phyloP scores from a whole-genome alignment of 2,329 filamentous ascomycete genomes.

The Huntiella omanensis region DNA sequence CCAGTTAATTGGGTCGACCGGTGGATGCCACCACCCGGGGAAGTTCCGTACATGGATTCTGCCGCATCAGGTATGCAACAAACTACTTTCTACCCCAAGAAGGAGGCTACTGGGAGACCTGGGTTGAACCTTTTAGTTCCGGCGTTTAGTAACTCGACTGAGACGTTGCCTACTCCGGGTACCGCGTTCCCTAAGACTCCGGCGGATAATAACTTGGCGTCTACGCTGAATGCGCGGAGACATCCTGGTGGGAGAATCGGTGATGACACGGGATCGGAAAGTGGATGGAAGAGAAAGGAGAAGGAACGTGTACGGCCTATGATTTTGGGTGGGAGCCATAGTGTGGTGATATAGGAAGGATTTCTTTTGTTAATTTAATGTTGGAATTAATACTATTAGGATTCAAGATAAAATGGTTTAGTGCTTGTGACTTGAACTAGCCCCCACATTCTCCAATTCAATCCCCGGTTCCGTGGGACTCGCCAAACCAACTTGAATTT shows the following conservation, averaged over 20 bases:
- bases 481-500: constrained; percentile 12
- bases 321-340: constrained; percentile 8
- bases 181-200: constrained; percentile 9
- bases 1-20: constrained; percentile 9
- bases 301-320: neutral
- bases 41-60: neutral
- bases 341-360: neutral
- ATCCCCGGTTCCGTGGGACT: constrained; percentile 21
- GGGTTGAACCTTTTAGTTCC: constrained; percentile 10
- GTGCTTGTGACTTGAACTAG: neutral
- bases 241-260: neutral
- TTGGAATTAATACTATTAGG: neutral
- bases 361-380: constrained; percentile 1
- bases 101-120: neutral
- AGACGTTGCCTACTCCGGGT: constrained; percentile 9
- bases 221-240: neutral
- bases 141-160: constrained; percentile 8
- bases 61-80: neutral
- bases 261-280: constrained; percentile 1
- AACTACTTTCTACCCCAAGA: neutral
- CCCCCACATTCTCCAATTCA: constrained; percentile 29
- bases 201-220: constrained; percentile 1
- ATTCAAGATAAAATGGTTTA: neutral
- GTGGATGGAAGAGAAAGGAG: neutral
- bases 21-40: constrained; percentile 10